Conservation (phyloP, 495 filamentous ascomycete genomes). For the Chaetomium fimeti region DNA sequence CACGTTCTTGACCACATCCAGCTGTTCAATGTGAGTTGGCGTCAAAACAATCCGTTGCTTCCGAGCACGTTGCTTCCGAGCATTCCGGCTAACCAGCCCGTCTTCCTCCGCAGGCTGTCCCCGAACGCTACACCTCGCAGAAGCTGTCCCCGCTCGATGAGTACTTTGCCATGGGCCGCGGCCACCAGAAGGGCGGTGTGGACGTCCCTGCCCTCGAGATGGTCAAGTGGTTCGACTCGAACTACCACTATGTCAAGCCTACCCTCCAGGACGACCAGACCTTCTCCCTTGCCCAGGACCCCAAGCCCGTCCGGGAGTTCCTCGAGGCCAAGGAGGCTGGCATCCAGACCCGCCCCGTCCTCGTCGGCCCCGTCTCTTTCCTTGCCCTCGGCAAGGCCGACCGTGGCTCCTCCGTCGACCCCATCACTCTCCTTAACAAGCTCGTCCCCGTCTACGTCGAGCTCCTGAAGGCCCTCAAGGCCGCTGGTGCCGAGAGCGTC, state of each 20-base stretch:
- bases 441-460: constrained; percentile 91
- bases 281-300: constrained; percentile 81
- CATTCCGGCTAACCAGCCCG: background rate
- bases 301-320: constrained; percentile 93
- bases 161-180: constrained; percentile 99
- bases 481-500: constrained; percentile 87
- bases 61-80: background rate
- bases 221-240: constrained; percentile 99
- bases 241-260: constrained; percentile 99
- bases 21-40: constrained; percentile 79
- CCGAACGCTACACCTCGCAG: constrained; percentile 84
- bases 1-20: constrained; percentile 98
- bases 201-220: constrained; percentile 96
- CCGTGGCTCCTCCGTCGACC: constrained; percentile 84
- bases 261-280: constrained; percentile 93
- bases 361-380: constrained; percentile 96
- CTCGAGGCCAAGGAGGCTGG: constrained; percentile 96
- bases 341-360: constrained; percentile 85
- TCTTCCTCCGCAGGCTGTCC: constrained; percentile 60
- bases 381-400: constrained; percentile 94
- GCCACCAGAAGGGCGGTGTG: constrained; percentile 86
- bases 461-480: constrained; percentile 86
- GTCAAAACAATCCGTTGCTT: background rate
- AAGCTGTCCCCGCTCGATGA: constrained; percentile 84
- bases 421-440: constrained; percentile 87